A percentile compares a stretch with the other conserved stretches of the same genome.
Evolutionary conservation across 495 filamentous ascomycete genomes (phyloP).

Genomic region (Corynascus novoguineensis): DNA sequence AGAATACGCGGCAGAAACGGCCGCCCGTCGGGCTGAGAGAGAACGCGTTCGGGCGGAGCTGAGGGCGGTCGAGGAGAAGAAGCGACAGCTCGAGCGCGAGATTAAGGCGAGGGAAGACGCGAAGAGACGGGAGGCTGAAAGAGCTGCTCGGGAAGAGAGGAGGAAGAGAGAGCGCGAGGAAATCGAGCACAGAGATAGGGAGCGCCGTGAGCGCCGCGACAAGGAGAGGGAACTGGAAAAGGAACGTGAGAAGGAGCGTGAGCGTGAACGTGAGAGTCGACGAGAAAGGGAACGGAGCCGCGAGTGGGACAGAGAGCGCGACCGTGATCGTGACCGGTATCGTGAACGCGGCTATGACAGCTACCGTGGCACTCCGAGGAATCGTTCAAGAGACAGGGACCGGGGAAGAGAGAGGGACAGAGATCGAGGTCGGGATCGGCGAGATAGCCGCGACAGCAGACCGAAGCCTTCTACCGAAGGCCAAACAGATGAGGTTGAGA

Average conservation of each 20-base stretch:
- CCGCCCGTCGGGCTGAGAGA: constrained; percentile 57
- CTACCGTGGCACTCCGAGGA: constrained; percentile 25
- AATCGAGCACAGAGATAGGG: constrained; percentile 55
- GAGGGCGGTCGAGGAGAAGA: constrained; percentile 61
- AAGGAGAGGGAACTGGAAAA: constrained; percentile 52
- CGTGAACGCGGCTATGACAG: constrained; percentile 28
- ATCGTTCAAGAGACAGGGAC: constrained; percentile 29
- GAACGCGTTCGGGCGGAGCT: constrained; percentile 61
- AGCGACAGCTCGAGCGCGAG: constrained; percentile 56
- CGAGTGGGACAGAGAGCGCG: constrained; percentile 29
- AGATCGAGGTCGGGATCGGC: constrained; percentile 30
- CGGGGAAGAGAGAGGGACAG: constrained; percentile 27
- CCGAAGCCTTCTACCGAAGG: constrained; percentile 17
- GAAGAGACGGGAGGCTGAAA: constrained; percentile 55
- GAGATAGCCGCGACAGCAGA: constrained; percentile 23
- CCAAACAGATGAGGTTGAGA: constrained; percentile 38
- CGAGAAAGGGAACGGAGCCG: constrained; percentile 31
- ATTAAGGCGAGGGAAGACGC: constrained; percentile 55
- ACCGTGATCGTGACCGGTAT: constrained; percentile 18
- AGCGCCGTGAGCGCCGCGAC: constrained; percentile 53
- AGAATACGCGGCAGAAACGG: constrained; percentile 69
- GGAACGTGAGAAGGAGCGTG: constrained; percentile 48
- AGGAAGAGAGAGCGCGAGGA: constrained; percentile 50
- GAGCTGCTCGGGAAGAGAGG: constrained; percentile 54
- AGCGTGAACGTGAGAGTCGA: constrained; percentile 33